phyloP scores from a whole-genome alignment of 768 basidiomycete species.

The Tephrocybe sp. region DNA sequence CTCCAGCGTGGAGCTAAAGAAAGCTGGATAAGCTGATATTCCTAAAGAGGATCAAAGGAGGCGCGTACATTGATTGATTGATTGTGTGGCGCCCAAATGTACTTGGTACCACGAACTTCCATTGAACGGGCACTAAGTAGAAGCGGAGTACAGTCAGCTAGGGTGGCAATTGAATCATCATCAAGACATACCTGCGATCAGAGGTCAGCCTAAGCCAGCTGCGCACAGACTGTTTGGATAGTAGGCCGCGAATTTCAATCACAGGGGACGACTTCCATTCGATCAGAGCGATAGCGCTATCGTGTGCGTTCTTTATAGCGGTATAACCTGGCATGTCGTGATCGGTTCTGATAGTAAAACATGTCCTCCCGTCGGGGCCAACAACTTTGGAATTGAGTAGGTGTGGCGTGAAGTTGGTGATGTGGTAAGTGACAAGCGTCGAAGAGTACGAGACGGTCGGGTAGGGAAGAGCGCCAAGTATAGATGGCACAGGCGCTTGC shows the following conservation, averaged over 20 bases:
- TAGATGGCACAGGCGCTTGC: slow-evolving; percentile 40
- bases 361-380: slow-evolving; percentile 45
- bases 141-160: neutral
- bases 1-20: slow-evolving; percentile 45
- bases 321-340: slow-evolving; percentile 50
- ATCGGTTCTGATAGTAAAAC: slow-evolving; percentile 51
- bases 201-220: slow-evolving; percentile 54
- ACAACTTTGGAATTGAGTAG: slow-evolving; percentile 55
- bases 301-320: slow-evolving; percentile 46
- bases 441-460: slow-evolving; percentile 32
- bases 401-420: slow-evolving; percentile 48
- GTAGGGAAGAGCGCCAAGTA: slow-evolving; percentile 65
- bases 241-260: slow-evolving; percentile 52
- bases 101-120: slow-evolving; percentile 46
- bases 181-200: slow-evolving; percentile 37
- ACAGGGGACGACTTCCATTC: slow-evolving; percentile 52
- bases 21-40: neutral
- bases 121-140: slow-evolving; percentile 45
- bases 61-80: slow-evolving; percentile 50
- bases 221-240: slow-evolving; percentile 45
- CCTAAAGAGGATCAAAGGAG: neutral
- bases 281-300: slow-evolving; percentile 48
- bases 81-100: slow-evolving; percentile 55
- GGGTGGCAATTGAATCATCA: neutral
- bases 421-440: slow-evolving; percentile 39